A percentile compares a stretch with the other conserved stretches of the same genome.
These are phyloP conservation scores for Domatiomyces globalis DNA, from an alignment of 2,329 filamentous ascomycete genomes.

Conservation along the genomic window DNA sequence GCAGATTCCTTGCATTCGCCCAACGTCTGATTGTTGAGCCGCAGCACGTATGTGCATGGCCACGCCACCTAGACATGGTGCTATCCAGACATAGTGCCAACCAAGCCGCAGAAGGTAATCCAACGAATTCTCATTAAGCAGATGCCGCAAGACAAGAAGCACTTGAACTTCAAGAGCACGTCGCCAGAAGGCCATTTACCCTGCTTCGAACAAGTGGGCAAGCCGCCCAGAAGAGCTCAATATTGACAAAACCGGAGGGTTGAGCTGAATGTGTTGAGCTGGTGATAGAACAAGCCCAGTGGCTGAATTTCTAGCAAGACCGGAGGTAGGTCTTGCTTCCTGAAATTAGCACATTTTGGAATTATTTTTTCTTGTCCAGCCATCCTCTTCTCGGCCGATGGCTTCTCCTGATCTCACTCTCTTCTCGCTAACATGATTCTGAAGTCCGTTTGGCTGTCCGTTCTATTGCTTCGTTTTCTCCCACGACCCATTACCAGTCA, in stretches of 20 bases:
- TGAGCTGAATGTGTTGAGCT: too few species aligned
- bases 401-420: not conserved
- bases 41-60: not conserved
- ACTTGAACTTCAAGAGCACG: not conserved
- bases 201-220: too few species aligned
- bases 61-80: too few species aligned
- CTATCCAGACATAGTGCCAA: too few species aligned
- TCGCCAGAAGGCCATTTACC: not conserved
- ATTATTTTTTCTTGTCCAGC: not conserved
- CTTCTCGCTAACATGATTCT: not conserved
- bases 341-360: not conserved
- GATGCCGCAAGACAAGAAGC: not conserved
- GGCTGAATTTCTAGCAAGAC: too few species aligned
- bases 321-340: not conserved
- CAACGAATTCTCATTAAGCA: not conserved
- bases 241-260: too few species aligned
- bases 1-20: not conserved
- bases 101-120: too few species aligned
- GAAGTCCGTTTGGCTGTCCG: not conserved
- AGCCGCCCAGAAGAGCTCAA: too few species aligned
- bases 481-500: not conserved
- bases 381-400: not conserved
- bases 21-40: not conserved
- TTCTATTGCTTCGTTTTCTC: not conserved
- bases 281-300: not conserved